A percentile compares a stretch with the other conserved stretches of the same genome.
Conservation (phyloP, 148 eudicot species). For the Dianthus caryophyllus region DNA sequence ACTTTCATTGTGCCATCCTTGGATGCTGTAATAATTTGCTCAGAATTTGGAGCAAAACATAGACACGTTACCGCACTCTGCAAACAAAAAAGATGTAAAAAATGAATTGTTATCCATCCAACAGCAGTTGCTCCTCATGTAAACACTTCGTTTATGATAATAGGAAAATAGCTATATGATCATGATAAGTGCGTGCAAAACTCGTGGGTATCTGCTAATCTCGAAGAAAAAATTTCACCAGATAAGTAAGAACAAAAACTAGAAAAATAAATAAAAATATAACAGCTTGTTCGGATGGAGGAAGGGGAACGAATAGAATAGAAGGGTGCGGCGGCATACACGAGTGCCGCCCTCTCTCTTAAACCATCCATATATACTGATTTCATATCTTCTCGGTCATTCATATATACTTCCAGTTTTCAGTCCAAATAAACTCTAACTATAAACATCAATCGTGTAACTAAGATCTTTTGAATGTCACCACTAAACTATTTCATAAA, state of each 20-base stretch:
- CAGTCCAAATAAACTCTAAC: neutral
- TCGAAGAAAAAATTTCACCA: neutral
- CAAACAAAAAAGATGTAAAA: conserved; percentile 17
- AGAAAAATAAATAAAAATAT: neutral
- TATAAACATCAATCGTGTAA: conserved; percentile 1
- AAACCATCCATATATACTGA: neutral
- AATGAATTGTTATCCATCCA: neutral
- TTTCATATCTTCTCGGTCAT: too few species aligned
- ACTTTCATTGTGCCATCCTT: conserved; percentile 92
- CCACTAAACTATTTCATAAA: neutral
- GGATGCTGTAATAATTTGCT: conserved; percentile 85
- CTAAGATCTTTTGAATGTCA: neutral
- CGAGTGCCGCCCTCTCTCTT: too few species aligned
- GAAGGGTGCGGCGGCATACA: too few species aligned
- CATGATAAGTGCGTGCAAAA: neutral
- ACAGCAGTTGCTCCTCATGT: neutral
- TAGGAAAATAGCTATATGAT: too few species aligned
- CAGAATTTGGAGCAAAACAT: conserved; percentile 87
- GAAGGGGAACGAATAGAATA: neutral
- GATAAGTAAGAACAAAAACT: neutral
- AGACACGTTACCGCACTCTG: conserved; percentile 99
- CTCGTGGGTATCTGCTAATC: neutral
- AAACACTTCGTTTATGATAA: too few species aligned
- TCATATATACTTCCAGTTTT: neutral
- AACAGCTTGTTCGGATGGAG: neutral